Percentiles rank a stretch among this genome's conserved stretches.
phyloP scores from a whole-genome alignment of 2,329 filamentous ascomycete genomes.

The Aspergillus niger region DNA sequence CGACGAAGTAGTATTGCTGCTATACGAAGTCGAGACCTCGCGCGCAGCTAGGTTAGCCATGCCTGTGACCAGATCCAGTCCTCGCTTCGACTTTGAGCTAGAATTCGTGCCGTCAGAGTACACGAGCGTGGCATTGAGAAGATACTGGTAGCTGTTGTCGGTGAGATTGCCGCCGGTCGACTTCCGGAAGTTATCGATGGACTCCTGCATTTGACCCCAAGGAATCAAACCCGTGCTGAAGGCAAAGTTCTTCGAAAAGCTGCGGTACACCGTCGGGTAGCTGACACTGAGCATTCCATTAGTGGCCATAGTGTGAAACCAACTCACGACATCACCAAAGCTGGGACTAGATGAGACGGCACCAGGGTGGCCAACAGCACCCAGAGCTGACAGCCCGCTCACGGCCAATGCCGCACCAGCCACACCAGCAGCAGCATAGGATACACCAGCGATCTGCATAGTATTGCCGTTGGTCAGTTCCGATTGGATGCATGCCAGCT shows the following conservation, averaged over 20 bases:
- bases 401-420: constrained; percentile 79
- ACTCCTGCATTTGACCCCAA: constrained; percentile 75
- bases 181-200: constrained; percentile 81
- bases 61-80: constrained; percentile 48
- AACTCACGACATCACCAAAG: constrained; percentile 81
- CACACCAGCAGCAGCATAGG: constrained; percentile 80
- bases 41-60: constrained; percentile 56
- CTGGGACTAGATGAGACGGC: constrained; percentile 72
- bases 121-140: constrained; percentile 75
- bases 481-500: constrained; percentile 81
- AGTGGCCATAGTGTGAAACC: constrained; percentile 92
- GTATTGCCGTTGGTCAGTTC: constrained; percentile 86
- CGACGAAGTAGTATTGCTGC: constrained; percentile 41
- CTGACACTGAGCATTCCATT: constrained; percentile 94
- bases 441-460: constrained; percentile 70
- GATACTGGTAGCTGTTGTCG: constrained; percentile 70
- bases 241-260: constrained; percentile 88
- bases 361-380: constrained; percentile 61
- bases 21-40: constrained; percentile 46
- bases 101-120: constrained; percentile 61
- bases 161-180: constrained; percentile 86
- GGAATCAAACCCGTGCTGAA: constrained; percentile 85
- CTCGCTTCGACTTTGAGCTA: constrained; percentile 57
- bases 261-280: constrained; percentile 84
- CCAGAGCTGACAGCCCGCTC: constrained; percentile 70